Conservation (phyloP, 805 yeast genomes). For the Geotrichum ghanense region DNA sequence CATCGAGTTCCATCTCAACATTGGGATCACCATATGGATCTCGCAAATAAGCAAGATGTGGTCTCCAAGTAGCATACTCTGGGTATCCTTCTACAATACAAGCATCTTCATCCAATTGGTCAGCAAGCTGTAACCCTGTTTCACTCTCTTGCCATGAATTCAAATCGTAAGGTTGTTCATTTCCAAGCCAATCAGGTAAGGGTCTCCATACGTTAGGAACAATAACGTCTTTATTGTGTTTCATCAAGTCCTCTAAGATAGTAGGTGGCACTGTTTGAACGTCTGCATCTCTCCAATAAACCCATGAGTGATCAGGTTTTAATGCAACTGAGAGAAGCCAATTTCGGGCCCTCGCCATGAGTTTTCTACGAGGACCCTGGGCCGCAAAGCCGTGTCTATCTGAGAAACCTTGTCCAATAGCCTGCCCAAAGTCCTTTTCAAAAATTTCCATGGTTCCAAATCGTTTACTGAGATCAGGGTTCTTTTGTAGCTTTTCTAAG, state of each 20-base stretch:
- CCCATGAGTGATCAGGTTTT: conserved; percentile 89
- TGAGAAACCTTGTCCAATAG: conserved; percentile 82
- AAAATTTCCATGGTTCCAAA: conserved; percentile 75
- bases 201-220: conserved; percentile 99
- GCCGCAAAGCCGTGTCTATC: conserved; percentile 95
- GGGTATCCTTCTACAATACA: conserved; percentile 98
- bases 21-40: conserved; percentile 88
- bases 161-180: conserved; percentile 89
- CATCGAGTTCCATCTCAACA: conserved; percentile 83
- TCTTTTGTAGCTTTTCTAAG: conserved; percentile 52
- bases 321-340: conserved; percentile 84
- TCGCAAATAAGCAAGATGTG: conserved; percentile 85
- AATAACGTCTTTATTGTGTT: conserved; percentile 79
- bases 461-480: conserved; percentile 46
- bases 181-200: conserved; percentile 77
- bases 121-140: conserved; percentile 40
- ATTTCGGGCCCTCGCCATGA: conserved; percentile 93
- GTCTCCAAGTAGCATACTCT: conserved; percentile 96
- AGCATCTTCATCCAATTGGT: conserved; percentile 70
- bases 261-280: conserved; percentile 85
- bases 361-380: conserved; percentile 87
- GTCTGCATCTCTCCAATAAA: conserved; percentile 96
- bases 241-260: conserved; percentile 84
- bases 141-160: conserved; percentile 93
- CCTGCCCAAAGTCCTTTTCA: conserved; percentile 89